Evolutionary conservation across 2,329 filamentous ascomycete species (phyloP).

Genomic region (Thielaviopsis punctulata): DNA sequence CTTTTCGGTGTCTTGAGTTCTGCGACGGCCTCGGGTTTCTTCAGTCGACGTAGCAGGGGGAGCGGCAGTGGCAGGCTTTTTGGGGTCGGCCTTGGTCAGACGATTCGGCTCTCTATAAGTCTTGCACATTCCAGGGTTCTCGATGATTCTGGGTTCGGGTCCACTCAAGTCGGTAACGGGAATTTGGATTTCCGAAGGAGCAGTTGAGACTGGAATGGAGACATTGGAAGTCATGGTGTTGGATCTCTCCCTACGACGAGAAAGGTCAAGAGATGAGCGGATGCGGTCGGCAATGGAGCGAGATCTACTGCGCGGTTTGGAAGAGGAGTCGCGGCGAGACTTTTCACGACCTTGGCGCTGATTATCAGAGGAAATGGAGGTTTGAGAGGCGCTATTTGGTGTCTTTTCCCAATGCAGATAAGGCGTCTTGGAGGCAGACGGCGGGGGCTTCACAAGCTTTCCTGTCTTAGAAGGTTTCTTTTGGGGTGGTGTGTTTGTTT

Average conservation of each 20-base stretch:
- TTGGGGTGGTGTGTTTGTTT: not conserved
- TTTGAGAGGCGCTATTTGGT: not conserved
- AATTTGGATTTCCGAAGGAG: slow-evolving; percentile 6
- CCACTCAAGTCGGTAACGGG: slow-evolving; percentile 10
- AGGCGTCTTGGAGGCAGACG: slow-evolving; percentile 11
- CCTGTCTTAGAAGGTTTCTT: not conserved
- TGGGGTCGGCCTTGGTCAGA: not conserved
- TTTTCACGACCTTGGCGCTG: not conserved
- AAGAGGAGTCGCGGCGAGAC: not conserved
- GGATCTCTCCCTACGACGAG: slow-evolving; percentile 3
- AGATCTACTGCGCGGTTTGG: slow-evolving; percentile 6
- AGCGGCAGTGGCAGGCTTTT: not conserved
- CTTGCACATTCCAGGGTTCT: slow-evolving; percentile 10
- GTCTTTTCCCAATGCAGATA: slow-evolving; percentile 8
- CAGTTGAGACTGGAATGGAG: slow-evolving; percentile 5
- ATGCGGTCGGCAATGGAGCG: slow-evolving; percentile 9
- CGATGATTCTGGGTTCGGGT: slow-evolving; percentile 8
- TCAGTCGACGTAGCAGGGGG: slow-evolving; percentile 7
- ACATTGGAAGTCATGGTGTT: slow-evolving; percentile 4
- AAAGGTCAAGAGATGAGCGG: slow-evolving; percentile 8
- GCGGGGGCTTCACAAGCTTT: slow-evolving; percentile 9
- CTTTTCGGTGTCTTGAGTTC: slow-evolving; percentile 4
- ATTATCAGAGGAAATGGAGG: not conserved
- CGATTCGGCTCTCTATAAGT: slow-evolving; percentile 3
- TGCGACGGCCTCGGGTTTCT: slow-evolving; percentile 4